Conservation (phyloP, 495 filamentous ascomycete species). For the Hypomontagnella submonticulosa region DNA sequence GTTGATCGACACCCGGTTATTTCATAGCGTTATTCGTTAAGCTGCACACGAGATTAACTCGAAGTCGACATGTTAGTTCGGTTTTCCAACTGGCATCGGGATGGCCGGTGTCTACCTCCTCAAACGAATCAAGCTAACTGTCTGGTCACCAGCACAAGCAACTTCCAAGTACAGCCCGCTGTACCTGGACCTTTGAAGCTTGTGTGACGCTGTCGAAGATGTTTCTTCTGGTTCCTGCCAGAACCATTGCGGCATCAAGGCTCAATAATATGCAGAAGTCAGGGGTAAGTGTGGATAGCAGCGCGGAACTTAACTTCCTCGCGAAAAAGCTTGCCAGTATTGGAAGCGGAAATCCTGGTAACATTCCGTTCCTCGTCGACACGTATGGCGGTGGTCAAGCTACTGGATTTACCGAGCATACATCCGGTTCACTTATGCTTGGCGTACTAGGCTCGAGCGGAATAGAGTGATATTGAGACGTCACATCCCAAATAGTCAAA, state of each 20-base stretch:
- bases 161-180: conserved; percentile 7
- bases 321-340: conserved; percentile 1
- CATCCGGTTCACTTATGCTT: conserved; percentile 13
- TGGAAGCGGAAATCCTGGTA: not conserved
- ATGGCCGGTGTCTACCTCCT: conserved; percentile 4
- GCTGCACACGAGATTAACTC: not conserved
- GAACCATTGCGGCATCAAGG: not conserved
- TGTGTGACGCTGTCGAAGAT: not conserved
- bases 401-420: conserved; percentile 6
- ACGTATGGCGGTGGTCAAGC: not conserved
- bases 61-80: conserved; percentile 2
- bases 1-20: not conserved
- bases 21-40: not conserved
- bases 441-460: conserved; percentile 7
- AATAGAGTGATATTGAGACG: conserved; percentile 13
- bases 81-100: not conserved
- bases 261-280: not conserved
- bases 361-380: not conserved
- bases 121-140: not conserved
- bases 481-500: conserved; percentile 5
- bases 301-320: not conserved
- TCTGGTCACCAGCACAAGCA: conserved; percentile 7
- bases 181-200: not conserved
- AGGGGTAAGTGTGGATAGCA: not conserved
- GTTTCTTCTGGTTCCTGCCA: not conserved